These are phyloP conservation scores for Kondoa malvinella DNA, from an alignment of 768 basidiomycete species.

Conservation along the genomic window DNA sequence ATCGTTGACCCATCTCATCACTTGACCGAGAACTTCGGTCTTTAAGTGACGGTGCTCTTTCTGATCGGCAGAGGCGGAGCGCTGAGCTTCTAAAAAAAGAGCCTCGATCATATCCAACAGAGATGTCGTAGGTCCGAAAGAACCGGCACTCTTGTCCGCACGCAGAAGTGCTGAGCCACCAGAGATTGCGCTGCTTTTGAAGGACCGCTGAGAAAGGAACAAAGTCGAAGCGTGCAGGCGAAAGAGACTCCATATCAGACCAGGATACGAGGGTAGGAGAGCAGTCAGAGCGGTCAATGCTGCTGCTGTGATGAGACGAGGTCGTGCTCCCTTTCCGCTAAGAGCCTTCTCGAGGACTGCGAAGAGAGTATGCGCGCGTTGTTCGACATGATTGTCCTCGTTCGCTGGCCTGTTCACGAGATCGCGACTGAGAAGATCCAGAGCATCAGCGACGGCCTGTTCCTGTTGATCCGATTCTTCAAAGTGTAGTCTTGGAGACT, in stretches of 20 bases:
- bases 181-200: neutral
- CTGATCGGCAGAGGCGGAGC: neutral
- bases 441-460: neutral
- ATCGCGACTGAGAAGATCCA: neutral
- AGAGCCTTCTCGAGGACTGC: slow-evolving; percentile 4
- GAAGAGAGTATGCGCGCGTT: neutral
- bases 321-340: neutral
- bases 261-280: neutral
- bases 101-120: neutral
- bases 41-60: neutral
- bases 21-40: neutral
- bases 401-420: neutral
- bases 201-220: neutral
- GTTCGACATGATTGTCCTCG: neutral
- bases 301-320: neutral
- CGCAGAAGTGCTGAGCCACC: slow-evolving; percentile 4
- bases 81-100: neutral
- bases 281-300: neutral
- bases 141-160: neutral
- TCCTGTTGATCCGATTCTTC: neutral
- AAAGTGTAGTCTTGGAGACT: neutral
- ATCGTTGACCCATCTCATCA: neutral
- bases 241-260: slow-evolving; percentile 4
- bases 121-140: neutral
- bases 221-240: neutral